Evolutionary conservation across 75 land plant genomes (phyloP), one percentile per base, ranked within the genome.

Genomic region (Adiantum capillusveneris): DNA sequence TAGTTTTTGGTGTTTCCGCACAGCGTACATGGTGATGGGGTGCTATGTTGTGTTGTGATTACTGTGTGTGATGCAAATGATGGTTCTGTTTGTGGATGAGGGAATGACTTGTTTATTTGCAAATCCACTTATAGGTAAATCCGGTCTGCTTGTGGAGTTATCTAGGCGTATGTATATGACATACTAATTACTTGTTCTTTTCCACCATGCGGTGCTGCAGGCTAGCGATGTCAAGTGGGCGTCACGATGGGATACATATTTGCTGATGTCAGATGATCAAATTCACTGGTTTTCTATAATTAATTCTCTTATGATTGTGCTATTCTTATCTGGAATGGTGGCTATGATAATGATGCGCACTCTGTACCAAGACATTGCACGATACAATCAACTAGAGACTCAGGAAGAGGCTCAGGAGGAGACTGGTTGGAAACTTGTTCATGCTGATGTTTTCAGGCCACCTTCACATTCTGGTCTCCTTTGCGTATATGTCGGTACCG

Each of bases 221-320:
- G 81, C 66, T 16, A 91, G 92, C 70, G 62, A 76, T 39, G 75
- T 86, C 42, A 91, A 84, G 57, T 91, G 97, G 97, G 93, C 97
- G 53, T 91, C 88, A 29, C 62, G 97, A 20, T 91, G 97, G 97
- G 97, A 91, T 37, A 84, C 83, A 14, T 87, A 91, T 64, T 88
- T 91, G 25, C 63, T 81, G 44, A 92, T 85, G 93, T 70, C 77
- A 48, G 94, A 92, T 73, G 82, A 85, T 55, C 89, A 92, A 63
- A 87, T 92, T 63, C 94, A 92, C 64, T 92, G 93, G 97, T 92
- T 92, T 59, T 92, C 97, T 25, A 92, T 92, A 59, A 84, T 92
- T 64, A 92, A 92, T 70, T 92, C 97, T 29, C 77, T 88, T 37
- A 87, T 84, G 94, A 92, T 92, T 63, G 86, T 87, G 48, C 71